Base-by-base conservation (phyloP, 352 stramenopile species). In the Thalassiosira hispida region DNA sequence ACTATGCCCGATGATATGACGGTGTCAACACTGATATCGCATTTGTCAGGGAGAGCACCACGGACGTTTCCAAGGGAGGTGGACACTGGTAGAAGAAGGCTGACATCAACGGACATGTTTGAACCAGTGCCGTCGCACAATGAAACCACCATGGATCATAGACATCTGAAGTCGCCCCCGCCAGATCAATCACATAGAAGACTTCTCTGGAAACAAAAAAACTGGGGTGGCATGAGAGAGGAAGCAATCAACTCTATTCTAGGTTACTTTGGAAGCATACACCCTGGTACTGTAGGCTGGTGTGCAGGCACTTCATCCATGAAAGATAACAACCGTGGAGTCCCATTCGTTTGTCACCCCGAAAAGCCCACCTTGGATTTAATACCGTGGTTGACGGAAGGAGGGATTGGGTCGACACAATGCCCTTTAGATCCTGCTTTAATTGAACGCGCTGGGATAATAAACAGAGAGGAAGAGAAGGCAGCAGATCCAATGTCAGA, bases 1-100 rank as follows among this genome's bases (percentile, higher is more conserved):
- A 89, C 89, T 25, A 81, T 90, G 76, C 90, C 90, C 1, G 90
- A 94, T 77, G 90, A 94, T 82, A 85, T 88, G 47, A 93, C 86
- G 20, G 87, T 94, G 9, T 90, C 79, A 20, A 89, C 77, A 8
- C 79, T 94, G 38, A 78, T 94, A 9, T 87, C 74, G 49, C 89
- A 94, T 27, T 81, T 94, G 47, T 61, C 56, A 23, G 89, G 85
- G 18, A 77, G 70, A 40, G 80, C 89, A 44, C 85, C 87, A 2
- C 81, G 83, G 49, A 86, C 84, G 12, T 91, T 91, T 53, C 79
- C 81, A 0, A 73, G 75, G 67, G 67, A 85, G 61, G 62, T 91
- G 35, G 31, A 65, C 18, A 25, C 38, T 73, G 14, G 56, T 22
- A 22, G 57, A 65, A 55, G 56, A 71, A 80, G 52, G 35, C 51